These are phyloP conservation scores for Chaetomium olivaceum DNA, from an alignment of 2,329 filamentous ascomycete species.

Conservation along the genomic window DNA sequence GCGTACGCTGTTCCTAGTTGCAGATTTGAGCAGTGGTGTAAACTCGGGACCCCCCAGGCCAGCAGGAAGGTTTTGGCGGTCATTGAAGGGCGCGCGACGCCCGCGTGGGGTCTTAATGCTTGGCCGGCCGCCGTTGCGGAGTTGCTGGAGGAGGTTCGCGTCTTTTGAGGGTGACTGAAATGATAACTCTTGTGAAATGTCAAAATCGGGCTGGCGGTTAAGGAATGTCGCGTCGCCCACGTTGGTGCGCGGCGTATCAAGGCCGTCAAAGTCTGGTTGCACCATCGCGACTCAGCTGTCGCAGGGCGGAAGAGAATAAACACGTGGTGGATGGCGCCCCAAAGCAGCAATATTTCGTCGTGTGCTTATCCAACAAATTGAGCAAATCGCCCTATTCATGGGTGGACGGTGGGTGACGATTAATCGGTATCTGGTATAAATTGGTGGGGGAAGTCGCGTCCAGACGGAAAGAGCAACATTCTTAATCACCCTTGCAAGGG, in stretches of 20 bases:
- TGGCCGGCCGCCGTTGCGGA: constrained; percentile 65
- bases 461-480: constrained; percentile 4
- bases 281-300: constrained; percentile 53
- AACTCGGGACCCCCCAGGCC: constrained; percentile 75
- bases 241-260: constrained; percentile 87
- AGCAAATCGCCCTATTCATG: constrained; percentile 2
- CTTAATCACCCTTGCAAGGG: constrained; percentile 19
- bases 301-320: constrained; percentile 11
- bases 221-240: constrained; percentile 82
- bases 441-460: constrained; percentile 27
- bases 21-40: constrained; percentile 85
- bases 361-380: neutral
- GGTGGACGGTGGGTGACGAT: neutral
- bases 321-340: neutral
- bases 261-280: constrained; percentile 61
- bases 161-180: constrained; percentile 79
- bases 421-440: neutral
- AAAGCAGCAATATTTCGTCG: constrained; percentile 9
- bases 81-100: constrained; percentile 65
- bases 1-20: constrained; percentile 70
- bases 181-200: constrained; percentile 83
- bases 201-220: constrained; percentile 68
- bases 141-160: constrained; percentile 72
- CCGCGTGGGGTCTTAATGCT: constrained; percentile 73
- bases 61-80: constrained; percentile 69